Evolutionary conservation across 345 rosid species (phyloP).

Genomic region (Citrus maxima): DNA sequence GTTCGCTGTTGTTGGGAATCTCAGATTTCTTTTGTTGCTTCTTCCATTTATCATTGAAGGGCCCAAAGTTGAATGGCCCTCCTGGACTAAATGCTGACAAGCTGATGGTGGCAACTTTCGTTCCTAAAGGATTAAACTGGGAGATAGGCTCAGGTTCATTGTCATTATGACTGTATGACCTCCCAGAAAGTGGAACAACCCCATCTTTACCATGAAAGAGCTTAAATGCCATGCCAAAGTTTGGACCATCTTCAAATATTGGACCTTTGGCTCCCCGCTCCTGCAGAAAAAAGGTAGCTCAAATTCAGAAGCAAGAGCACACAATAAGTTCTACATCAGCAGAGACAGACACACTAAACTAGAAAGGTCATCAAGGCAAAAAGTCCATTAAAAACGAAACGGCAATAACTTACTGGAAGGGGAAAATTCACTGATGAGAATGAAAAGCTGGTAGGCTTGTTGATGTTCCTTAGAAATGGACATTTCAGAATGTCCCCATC

Average conservation of each 20-base stretch:
- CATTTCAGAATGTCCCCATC: conserved; percentile 56
- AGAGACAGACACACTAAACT: background rate
- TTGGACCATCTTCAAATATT: conserved; percentile 86
- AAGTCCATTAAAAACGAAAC: background rate
- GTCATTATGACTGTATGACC: conserved; percentile 24
- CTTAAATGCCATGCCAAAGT: conserved; percentile 65
- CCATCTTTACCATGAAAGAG: conserved; percentile 91
- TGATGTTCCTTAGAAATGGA: conserved; percentile 79
- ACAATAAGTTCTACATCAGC: background rate
- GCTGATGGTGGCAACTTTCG: conserved; percentile 70
- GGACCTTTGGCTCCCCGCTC: conserved; percentile 70
- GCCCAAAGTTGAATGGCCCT: conserved; percentile 74
- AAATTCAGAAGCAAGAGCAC: background rate
- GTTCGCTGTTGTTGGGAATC: conserved; percentile 42
- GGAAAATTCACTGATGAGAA: conserved; percentile 50
- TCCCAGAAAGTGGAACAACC: conserved; percentile 63
- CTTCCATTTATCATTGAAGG: conserved; percentile 62
- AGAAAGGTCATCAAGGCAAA: background rate
- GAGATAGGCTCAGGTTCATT: conserved; percentile 35
- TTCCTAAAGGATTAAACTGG: conserved; percentile 72
- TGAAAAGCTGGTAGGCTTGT: conserved; percentile 68
- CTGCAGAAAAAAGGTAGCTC: conserved; percentile 18
- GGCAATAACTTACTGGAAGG: conserved; percentile 33
- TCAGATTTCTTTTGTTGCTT: conserved; percentile 61
- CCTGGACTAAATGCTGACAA: conserved; percentile 73